phyloP scores from a whole-genome alignment of 2,329 filamentous ascomycete species.

The Moelleriella libera region DNA sequence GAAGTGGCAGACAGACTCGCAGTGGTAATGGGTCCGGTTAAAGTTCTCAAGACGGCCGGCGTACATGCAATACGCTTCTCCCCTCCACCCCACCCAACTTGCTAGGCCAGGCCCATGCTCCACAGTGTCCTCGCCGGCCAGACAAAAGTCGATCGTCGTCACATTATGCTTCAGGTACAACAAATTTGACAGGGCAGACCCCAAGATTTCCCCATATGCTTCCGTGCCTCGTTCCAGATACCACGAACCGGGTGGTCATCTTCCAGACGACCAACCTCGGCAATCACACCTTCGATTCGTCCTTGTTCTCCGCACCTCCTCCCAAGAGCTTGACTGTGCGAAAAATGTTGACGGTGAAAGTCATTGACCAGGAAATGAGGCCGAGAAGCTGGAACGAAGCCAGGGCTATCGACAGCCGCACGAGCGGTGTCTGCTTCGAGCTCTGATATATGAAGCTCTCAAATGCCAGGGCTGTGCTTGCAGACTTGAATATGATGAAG shows the following conservation, averaged over 20 bases:
- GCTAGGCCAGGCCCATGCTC: too few relatives aligned
- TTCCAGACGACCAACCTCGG: too few relatives aligned
- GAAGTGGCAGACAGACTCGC: too few relatives aligned
- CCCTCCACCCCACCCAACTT: too few relatives aligned
- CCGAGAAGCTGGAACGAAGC: constrained; percentile 69
- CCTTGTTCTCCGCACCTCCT: constrained; percentile 28
- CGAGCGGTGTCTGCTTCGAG: constrained; percentile 19
- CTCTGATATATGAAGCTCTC: constrained; percentile 57
- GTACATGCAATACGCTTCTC: not conserved
- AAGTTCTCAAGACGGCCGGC: not conserved
- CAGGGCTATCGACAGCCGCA: constrained; percentile 52
- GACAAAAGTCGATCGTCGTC: too few relatives aligned
- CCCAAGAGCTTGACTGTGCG: constrained; percentile 49
- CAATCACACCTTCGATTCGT: constrained; percentile 2
- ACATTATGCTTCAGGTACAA: too few relatives aligned
- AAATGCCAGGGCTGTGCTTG: constrained; percentile 82
- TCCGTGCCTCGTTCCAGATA: too few relatives aligned
- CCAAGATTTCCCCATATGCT: too few relatives aligned
- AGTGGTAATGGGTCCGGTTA: too few relatives aligned
- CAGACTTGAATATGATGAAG: constrained; percentile 95
- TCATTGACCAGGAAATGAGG: constrained; percentile 78
- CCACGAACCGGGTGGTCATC: too few relatives aligned
- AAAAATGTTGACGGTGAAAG: constrained; percentile 76
- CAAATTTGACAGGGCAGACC: too few relatives aligned
- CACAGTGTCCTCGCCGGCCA: too few relatives aligned